These are phyloP conservation scores for Casaregolazyma suthepensis DNA, from an alignment of 1,139 yeast genomes.

Conservation along the genomic window DNA sequence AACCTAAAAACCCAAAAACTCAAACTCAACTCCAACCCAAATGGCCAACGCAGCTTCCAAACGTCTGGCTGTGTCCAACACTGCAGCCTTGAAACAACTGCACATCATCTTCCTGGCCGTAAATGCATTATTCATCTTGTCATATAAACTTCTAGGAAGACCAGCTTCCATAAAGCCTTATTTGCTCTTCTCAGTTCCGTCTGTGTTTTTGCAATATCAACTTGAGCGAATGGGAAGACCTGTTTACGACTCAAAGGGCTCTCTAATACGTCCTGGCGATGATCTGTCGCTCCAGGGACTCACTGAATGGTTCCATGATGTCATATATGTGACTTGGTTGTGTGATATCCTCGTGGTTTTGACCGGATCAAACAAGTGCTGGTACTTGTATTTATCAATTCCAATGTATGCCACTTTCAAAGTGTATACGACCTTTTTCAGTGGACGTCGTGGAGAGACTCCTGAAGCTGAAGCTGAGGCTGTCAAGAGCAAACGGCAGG, in stretches of 20 bases:
- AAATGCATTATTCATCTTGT: constrained; percentile 39
- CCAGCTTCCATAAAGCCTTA: constrained; percentile 50
- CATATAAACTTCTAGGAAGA: constrained; percentile 43
- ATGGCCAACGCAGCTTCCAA: constrained; percentile 67
- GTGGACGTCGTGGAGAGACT: constrained; percentile 12
- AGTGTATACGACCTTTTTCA: constrained; percentile 30
- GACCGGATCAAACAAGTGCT: constrained; percentile 54
- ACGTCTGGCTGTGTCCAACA: constrained; percentile 59
- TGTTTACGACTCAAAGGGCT: constrained; percentile 38
- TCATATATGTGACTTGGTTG: constrained; percentile 63
- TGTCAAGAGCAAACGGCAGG: constrained; percentile 46
- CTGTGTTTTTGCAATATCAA: constrained; percentile 47
- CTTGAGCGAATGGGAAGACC: constrained; percentile 70
- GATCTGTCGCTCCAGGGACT: constrained; percentile 63
- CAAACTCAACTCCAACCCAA: not conserved
- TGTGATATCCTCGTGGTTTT: constrained; percentile 51
- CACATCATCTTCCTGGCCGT: constrained; percentile 45
- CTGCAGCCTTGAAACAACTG: constrained; percentile 47
- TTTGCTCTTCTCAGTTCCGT: constrained; percentile 53
- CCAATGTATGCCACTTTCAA: constrained; percentile 56
- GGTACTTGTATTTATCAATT: constrained; percentile 47
- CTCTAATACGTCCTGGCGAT: constrained; percentile 51
- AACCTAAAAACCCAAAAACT: not conserved
- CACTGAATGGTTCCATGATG: constrained; percentile 71
- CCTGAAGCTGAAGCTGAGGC: constrained; percentile 11